These are phyloP conservation scores for baker's yeast (Saccharomyces cerevisiae) DNA, from an alignment of 805 yeast genomes.

Conservation along the genomic window DNA sequence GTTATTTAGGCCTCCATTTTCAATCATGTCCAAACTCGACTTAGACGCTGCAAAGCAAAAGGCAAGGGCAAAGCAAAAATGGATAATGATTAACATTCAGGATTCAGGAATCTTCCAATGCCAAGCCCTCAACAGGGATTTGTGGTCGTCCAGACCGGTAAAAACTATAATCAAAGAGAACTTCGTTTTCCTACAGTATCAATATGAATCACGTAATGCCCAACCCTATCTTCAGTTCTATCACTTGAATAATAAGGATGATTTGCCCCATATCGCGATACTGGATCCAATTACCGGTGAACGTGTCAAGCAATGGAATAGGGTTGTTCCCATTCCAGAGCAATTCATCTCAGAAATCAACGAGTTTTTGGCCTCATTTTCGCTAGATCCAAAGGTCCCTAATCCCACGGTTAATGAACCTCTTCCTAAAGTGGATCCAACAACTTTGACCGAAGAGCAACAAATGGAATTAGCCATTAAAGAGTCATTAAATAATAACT, in stretches of 20 bases:
- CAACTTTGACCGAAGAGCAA: conserved; percentile 68
- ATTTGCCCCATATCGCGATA: conserved; percentile 81
- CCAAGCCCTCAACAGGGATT: conserved; percentile 84
- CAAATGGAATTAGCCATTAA: conserved; percentile 70
- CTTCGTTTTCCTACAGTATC: conserved; percentile 82
- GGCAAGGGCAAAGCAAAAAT: conserved; percentile 56
- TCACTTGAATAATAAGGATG: conserved; percentile 41
- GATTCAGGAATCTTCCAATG: conserved; percentile 79
- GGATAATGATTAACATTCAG: conserved; percentile 86
- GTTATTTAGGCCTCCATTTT: conserved; percentile 90
- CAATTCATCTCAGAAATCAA: conserved; percentile 61
- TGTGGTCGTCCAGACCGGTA: conserved; percentile 69
- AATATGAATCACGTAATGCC: conserved; percentile 69
- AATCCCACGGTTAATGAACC: conserved; percentile 64
- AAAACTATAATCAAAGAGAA: conserved; percentile 56
- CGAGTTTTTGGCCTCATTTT: conserved; percentile 57
- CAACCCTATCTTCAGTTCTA: conserved; percentile 63
- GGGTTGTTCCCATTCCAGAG: conserved; percentile 47
- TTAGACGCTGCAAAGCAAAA: conserved; percentile 64
- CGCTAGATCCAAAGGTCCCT: conserved; percentile 51
- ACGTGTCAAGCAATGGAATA: conserved; percentile 68
- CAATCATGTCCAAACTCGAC: conserved; percentile 58
- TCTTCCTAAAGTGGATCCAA: conserved; percentile 49
- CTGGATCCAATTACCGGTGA: conserved; percentile 96
- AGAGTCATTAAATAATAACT: conserved; percentile 45